These are phyloP conservation scores for Flagelloscypha sp. DNA, from an alignment of 768 basidiomycete genomes.

Conservation along the genomic window DNA sequence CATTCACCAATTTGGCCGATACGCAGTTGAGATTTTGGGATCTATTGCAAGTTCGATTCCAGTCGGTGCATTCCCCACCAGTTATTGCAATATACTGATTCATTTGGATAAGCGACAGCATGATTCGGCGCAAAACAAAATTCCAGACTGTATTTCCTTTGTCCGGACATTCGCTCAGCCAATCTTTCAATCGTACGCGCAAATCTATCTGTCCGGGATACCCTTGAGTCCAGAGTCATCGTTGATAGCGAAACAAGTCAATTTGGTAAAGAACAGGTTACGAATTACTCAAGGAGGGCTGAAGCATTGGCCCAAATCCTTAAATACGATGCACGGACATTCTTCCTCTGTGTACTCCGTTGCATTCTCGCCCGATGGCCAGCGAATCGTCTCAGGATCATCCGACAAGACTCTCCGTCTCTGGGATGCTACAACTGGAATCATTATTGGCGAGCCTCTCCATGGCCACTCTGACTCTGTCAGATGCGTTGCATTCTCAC, in stretches of 20 bases:
- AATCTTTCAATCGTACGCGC: slow-evolving; percentile 8
- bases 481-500: slow-evolving; percentile 17
- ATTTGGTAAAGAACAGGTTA: no score
- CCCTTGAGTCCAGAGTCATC: slow-evolving; percentile 18
- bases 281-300: no score
- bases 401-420: slow-evolving; percentile 18
- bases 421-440: slow-evolving; percentile 12
- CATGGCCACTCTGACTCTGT: slow-evolving; percentile 12
- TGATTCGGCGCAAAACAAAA: no score
- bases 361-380: slow-evolving; percentile 21
- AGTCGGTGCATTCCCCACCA: no score
- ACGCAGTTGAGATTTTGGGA: no score
- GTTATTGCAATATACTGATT: no score
- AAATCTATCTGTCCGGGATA: slow-evolving; percentile 14
- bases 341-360: slow-evolving; percentile 9
- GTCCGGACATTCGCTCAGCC: slow-evolving; percentile 2
- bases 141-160: no score
- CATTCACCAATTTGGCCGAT: no score
- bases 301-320: slow-evolving; percentile 10
- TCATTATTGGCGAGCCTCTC: slow-evolving; percentile 5
- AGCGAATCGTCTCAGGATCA: slow-evolving; percentile 18
- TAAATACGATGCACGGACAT: slow-evolving; percentile 12
- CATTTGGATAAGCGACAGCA: no score
- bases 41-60: no score
- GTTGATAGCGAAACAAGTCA: slow-evolving; percentile 8